phyloP scores from a whole-genome alignment of 345 rosid genomes.

The Salix udensis region DNA sequence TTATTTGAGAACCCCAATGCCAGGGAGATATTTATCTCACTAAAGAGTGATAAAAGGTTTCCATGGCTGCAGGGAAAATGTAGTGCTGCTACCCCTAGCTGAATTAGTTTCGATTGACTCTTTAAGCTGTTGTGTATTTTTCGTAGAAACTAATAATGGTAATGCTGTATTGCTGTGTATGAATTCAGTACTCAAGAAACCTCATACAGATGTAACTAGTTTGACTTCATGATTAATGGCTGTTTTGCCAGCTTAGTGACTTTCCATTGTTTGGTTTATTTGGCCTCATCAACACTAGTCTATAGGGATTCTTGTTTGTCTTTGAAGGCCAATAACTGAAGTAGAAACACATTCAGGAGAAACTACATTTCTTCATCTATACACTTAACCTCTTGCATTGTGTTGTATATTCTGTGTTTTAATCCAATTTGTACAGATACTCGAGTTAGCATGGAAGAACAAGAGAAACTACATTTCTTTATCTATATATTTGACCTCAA shows the following conservation, averaged over 20 bases:
- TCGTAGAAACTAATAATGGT: conserved; percentile 1
- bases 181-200: conserved; percentile 12
- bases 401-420: conserved; percentile 17
- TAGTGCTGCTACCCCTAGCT: conserved; percentile 37
- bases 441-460: conserved; percentile 17
- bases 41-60: conserved; percentile 66
- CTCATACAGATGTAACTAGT: conserved; percentile 28
- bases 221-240: conserved; percentile 11
- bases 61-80: conserved; percentile 71
- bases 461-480: neutral
- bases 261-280: neutral
- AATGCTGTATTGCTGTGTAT: neutral
- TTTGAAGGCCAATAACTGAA: neutral
- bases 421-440: conserved; percentile 12
- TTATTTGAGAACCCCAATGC: conserved; percentile 65
- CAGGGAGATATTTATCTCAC: conserved; percentile 65
- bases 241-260: conserved; percentile 6
- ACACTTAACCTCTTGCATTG: neutral
- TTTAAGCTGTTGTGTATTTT: conserved; percentile 8
- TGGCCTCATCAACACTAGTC: neutral
- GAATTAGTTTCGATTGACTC: conserved; percentile 1
- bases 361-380: neutral
- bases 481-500: neutral
- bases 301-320: neutral
- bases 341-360: conserved; percentile 1